Conservation (phyloP, 1,284 basidiomycete species). For the Ceraceosorus guamensis region DNA sequence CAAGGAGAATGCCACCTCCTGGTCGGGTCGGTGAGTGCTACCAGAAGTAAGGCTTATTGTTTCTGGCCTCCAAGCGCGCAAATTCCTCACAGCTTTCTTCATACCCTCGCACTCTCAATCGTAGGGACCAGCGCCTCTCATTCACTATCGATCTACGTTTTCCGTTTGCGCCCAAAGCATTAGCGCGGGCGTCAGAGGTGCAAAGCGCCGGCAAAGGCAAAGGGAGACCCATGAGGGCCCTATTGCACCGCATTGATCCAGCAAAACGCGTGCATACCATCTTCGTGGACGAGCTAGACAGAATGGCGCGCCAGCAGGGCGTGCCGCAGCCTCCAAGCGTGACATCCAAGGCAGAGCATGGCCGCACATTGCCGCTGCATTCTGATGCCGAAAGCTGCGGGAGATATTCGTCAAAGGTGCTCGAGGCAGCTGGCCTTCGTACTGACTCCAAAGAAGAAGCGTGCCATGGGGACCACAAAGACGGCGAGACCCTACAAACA, state of each 20-base stretch:
- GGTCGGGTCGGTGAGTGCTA: not conserved
- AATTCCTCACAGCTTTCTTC: no score
- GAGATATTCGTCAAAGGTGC: not conserved
- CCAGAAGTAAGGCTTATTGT: no score
- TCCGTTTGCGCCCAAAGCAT: not conserved
- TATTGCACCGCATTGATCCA: not conserved
- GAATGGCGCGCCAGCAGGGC: not conserved
- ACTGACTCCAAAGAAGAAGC: not conserved
- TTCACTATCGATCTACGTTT: not conserved
- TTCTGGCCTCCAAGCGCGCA: no score
- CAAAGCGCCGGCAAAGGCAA: not conserved
- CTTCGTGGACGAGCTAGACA: not conserved
- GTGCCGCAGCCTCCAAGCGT: not conserved
- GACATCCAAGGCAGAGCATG: not conserved
- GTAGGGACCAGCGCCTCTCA: not conserved
- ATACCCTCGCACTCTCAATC: not conserved
- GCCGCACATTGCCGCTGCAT: no score
- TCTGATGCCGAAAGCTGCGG: no score
- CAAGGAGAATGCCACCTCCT: slow-evolving; percentile 8
- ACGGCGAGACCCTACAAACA: not conserved
- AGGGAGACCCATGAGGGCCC: not conserved
- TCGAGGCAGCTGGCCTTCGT: not conserved
- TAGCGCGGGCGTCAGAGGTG: not conserved
- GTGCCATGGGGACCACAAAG: no score
- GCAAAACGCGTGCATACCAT: not conserved